Conservation (phyloP, 75 land plant genomes). For the Cryptomeria japonica region DNA sequence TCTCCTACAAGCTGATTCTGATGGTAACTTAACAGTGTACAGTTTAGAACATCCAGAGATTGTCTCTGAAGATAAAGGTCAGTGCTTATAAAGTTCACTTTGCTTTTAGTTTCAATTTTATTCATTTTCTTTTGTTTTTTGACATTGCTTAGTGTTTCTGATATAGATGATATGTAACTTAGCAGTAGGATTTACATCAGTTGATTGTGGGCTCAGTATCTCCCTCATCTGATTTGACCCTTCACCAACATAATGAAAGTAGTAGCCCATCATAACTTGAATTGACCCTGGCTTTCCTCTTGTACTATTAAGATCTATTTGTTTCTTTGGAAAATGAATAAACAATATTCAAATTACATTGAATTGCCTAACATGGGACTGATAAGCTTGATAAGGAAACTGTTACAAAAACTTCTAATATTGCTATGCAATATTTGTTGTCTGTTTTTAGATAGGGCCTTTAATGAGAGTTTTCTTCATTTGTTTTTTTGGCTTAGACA, state of each 20-base stretch:
- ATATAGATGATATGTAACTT: background rate
- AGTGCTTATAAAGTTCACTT: background rate
- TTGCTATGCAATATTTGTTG: background rate
- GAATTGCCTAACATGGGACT: background rate
- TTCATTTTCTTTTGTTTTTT: background rate
- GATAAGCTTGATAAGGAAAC: background rate
- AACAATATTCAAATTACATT: background rate
- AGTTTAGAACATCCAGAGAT: constrained; percentile 22
- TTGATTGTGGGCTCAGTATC: background rate
- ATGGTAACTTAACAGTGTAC: constrained; percentile 53
- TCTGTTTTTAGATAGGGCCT: background rate
- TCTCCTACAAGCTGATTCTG: constrained; percentile 89
- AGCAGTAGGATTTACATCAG: background rate
- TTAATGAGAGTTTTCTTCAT: background rate
- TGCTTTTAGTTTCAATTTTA: background rate
- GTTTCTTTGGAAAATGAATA: background rate
- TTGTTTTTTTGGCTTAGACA: background rate
- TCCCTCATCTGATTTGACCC: background rate
- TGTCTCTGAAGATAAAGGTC: background rate
- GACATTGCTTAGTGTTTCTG: background rate
- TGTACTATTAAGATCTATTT: background rate
- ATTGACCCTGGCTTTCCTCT: background rate
- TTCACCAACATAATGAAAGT: background rate
- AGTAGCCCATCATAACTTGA: background rate
- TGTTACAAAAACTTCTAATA: background rate